Conservation (phyloP, 352 stramenopile genomes). For the Achlya hypogyna region DNA sequence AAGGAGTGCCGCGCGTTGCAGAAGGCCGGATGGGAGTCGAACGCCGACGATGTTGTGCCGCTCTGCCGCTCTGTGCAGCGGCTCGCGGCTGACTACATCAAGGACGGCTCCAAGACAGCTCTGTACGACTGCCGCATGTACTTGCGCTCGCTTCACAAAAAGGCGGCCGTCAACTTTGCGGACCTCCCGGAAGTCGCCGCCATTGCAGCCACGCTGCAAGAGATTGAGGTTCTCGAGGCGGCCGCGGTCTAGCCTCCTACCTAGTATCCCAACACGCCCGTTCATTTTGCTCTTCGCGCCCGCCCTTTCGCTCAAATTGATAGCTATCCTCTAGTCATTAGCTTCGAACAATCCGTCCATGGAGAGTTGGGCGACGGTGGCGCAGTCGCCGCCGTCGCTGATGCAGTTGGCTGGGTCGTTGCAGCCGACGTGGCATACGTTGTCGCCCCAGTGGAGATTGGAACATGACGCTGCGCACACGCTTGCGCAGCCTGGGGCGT, state of each 20-base stretch:
- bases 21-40: slow-evolving; percentile 56
- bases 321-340: too few species aligned
- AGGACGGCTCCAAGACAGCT: slow-evolving; percentile 64
- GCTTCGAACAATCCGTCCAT: neutral
- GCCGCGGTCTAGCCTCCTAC: neutral
- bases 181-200: slow-evolving; percentile 35
- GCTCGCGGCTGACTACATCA: slow-evolving; percentile 54
- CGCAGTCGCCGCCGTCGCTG: neutral
- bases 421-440: neutral
- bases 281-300: too few species aligned
- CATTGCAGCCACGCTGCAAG: slow-evolving; percentile 39
- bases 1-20: slow-evolving; percentile 71
- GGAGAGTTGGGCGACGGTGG: neutral
- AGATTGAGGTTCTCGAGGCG: slow-evolving; percentile 40
- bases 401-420: neutral
- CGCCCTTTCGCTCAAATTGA: too few species aligned
- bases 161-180: slow-evolving; percentile 60
- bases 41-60: slow-evolving; percentile 43
- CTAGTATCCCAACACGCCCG: too few species aligned
- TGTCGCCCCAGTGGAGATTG: neutral
- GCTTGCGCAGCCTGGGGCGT: neutral
- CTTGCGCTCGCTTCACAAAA: slow-evolving; percentile 66
- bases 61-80: slow-evolving; percentile 46
- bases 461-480: neutral
- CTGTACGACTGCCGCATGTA: slow-evolving; percentile 70